Conservation (phyloP, 805 yeast genomes). For the Candida tammaniensis region DNA sequence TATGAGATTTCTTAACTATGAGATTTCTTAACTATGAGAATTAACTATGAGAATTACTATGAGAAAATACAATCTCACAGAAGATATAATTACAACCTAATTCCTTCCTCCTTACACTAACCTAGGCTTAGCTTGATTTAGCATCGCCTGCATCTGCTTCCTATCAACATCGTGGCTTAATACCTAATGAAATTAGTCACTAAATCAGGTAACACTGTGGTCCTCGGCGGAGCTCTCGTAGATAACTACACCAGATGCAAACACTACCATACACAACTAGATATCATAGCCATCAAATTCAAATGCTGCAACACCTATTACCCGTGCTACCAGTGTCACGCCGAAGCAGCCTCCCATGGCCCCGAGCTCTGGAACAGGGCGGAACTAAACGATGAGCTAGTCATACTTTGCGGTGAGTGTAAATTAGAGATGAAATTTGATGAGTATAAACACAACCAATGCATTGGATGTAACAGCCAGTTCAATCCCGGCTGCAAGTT, state of each 20-base stretch:
- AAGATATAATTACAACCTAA: too few species aligned
- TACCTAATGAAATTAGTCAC: too few species aligned
- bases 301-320: slow-evolving; percentile 35
- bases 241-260: slow-evolving; percentile 35
- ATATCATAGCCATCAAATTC: slow-evolving; percentile 39
- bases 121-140: too few species aligned
- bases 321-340: slow-evolving; percentile 41
- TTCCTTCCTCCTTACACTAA: too few species aligned
- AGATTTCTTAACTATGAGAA: too few species aligned
- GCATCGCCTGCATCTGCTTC: too few species aligned
- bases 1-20: too few species aligned
- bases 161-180: too few species aligned
- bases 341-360: slow-evolving; percentile 13
- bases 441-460: slow-evolving; percentile 22
- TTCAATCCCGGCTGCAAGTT: slow-evolving; percentile 39
- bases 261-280: slow-evolving; percentile 34
- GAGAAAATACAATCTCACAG: too few species aligned
- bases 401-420: slow-evolving; percentile 40
- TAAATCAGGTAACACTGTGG: slow-evolving; percentile 5
- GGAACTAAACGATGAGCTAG: slow-evolving; percentile 12
- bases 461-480: slow-evolving; percentile 23
- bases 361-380: slow-evolving; percentile 12
- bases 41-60: too few species aligned
- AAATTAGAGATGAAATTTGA: slow-evolving; percentile 23
- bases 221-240: slow-evolving; percentile 9